Evolutionary conservation across 2,329 filamentous ascomycete species (phyloP).

Genomic region (Graphiopsis chlorocephala): DNA sequence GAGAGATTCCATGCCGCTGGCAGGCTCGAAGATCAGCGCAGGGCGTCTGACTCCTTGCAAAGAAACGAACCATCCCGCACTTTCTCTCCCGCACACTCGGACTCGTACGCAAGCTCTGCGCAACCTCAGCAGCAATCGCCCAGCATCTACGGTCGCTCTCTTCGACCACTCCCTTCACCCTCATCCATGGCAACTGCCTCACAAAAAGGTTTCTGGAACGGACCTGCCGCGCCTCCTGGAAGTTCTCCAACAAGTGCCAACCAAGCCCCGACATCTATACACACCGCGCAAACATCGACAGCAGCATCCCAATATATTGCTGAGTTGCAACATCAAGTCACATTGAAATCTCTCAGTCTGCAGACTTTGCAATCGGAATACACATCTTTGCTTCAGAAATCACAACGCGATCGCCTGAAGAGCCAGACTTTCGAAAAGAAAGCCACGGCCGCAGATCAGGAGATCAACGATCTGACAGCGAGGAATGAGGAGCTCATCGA

Average conservation of each 20-base stretch:
- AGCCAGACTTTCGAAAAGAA: constrained; percentile 52
- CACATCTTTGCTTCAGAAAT: constrained; percentile 51
- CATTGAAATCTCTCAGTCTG: constrained; percentile 52
- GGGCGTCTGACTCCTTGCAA: constrained; percentile 6
- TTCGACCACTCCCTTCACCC: constrained; percentile 27
- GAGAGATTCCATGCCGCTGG: constrained; percentile 6
- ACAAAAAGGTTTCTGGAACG: background rate
- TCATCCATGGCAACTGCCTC: constrained; percentile 24
- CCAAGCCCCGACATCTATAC: constrained; percentile 22
- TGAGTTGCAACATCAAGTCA: constrained; percentile 55
- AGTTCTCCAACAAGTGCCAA: constrained; percentile 25
- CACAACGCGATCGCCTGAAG: constrained; percentile 50
- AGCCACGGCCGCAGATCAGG: constrained; percentile 48
- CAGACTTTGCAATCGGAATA: constrained; percentile 56
- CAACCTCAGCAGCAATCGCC: constrained; percentile 25
- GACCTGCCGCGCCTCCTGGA: background rate
- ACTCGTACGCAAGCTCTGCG: constrained; percentile 23
- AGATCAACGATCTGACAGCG: constrained; percentile 52
- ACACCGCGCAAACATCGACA: constrained; percentile 26
- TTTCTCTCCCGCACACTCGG: constrained; percentile 24
- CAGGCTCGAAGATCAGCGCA: constrained; percentile 20
- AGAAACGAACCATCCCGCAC: constrained; percentile 10
- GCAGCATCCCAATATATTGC: constrained; percentile 41
- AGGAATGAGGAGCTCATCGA: constrained; percentile 50
- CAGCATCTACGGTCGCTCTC: constrained; percentile 9